Conservation (phyloP, 2,329 filamentous ascomycete species). For the Sclerotinia sclerotiorum region DNA sequence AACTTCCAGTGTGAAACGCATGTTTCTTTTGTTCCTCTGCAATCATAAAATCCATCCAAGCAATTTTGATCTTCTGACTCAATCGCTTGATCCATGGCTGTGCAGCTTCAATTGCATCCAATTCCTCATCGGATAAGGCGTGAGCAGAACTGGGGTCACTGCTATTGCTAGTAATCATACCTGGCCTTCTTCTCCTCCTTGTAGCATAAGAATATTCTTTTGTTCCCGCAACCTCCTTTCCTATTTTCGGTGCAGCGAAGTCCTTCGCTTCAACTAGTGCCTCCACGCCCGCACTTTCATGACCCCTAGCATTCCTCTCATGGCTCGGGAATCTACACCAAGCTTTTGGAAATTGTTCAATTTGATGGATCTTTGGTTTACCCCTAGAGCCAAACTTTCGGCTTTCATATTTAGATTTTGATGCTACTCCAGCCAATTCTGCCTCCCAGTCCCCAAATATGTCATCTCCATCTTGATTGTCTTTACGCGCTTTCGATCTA, state of each 20-base stretch:
- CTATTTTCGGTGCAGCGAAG: neutral
- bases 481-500: constrained; percentile 17
- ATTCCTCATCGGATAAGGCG: constrained; percentile 1
- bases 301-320: constrained; percentile 31
- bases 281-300: constrained; percentile 26
- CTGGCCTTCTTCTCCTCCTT: constrained; percentile 18
- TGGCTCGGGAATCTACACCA: constrained; percentile 39
- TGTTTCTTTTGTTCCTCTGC: constrained; percentile 7
- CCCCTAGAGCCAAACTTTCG: constrained; percentile 33
- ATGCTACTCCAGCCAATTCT: constrained; percentile 1
- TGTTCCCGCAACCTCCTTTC: constrained; percentile 30
- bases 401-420: constrained; percentile 28
- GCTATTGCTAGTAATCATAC: neutral
- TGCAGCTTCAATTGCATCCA: constrained; percentile 17
- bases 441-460: constrained; percentile 22
- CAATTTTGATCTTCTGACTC: constrained; percentile 9
- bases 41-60: constrained; percentile 20
- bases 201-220: constrained; percentile 32
- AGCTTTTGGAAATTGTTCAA: constrained; percentile 31
- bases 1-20: constrained; percentile 18
- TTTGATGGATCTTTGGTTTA: constrained; percentile 26
- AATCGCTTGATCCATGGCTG: constrained; percentile 13
- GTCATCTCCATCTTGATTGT: constrained; percentile 10
- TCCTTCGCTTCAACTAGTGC: constrained; percentile 33
- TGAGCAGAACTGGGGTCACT: neutral